phyloP scores from a whole-genome alignment of 345 rosid species.

The Citrus cavaleriei region DNA sequence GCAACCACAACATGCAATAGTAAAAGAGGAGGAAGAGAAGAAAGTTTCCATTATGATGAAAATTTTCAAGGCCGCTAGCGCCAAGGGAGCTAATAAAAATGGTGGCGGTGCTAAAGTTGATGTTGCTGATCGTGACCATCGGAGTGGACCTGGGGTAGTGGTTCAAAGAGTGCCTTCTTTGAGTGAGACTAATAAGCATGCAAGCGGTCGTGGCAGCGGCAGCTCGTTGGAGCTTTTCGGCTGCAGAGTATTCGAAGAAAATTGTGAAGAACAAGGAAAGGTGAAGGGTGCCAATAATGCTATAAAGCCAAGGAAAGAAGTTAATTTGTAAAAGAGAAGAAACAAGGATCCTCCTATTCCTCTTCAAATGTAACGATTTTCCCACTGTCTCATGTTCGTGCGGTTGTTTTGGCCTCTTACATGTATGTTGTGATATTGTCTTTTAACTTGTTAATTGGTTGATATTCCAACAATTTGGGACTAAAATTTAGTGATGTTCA shows the following conservation, averaged over 20 bases:
- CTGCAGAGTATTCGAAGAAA: slow-evolving; percentile 12
- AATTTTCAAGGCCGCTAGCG: neutral
- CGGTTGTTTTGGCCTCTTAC: too few relatives aligned
- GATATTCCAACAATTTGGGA: too few relatives aligned
- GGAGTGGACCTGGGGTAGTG: neutral
- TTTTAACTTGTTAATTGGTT: too few relatives aligned
- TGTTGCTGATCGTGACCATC: neutral
- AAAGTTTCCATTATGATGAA: neutral
- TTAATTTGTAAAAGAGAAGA: slow-evolving; percentile 22
- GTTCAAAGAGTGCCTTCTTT: slow-evolving; percentile 8
- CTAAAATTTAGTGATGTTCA: too few relatives aligned
- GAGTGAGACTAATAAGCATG: slow-evolving; percentile 16
- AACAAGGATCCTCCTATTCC: slow-evolving; percentile 18
- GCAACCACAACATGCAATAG: neutral
- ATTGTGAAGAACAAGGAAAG: neutral
- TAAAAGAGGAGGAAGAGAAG: neutral
- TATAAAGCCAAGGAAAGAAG: slow-evolving; percentile 17
- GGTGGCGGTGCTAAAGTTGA: neutral
- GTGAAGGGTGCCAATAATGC: neutral
- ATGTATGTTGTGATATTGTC: too few relatives aligned
- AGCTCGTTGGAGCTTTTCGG: slow-evolving; percentile 25
- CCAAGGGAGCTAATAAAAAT: too few relatives aligned
- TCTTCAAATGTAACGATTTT: slow-evolving; percentile 3
- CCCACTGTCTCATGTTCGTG: too few relatives aligned
- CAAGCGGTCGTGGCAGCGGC: slow-evolving; percentile 27